Evolutionary conservation across 805 yeast species (phyloP).

Genomic region (Candida cerambycidarum): DNA sequence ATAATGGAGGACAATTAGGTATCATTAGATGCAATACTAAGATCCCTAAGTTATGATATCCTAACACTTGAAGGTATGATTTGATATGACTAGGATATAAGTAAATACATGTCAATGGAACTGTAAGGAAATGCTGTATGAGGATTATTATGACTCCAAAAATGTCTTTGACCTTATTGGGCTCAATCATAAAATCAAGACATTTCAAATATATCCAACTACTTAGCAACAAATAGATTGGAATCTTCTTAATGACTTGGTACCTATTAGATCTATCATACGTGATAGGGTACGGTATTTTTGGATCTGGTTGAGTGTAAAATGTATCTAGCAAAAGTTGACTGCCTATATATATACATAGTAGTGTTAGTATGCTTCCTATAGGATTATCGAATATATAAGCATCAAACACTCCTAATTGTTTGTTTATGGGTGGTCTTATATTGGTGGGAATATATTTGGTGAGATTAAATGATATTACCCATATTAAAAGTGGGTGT

Average conservation of each 20-base stretch:
- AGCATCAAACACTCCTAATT: conserved; percentile 45
- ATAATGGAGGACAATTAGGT: conserved; percentile 80
- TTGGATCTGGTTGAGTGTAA: not conserved
- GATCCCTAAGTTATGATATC: conserved; percentile 59
- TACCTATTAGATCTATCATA: not conserved
- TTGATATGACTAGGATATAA: conserved; percentile 64
- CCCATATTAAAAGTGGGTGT: conserved; percentile 14
- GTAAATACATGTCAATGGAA: conserved; percentile 61
- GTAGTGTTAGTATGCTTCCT: conserved; percentile 13
- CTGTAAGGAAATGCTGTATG: conserved; percentile 54
- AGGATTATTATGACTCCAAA: conserved; percentile 58
- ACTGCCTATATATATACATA: conserved; percentile 21
- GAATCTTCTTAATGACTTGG: conserved; percentile 11
- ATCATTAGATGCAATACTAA: conserved; percentile 58
- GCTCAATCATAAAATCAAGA: conserved; percentile 41
- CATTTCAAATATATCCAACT: conserved; percentile 53
- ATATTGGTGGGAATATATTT: conserved; percentile 32
- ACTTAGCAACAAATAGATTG: conserved; percentile 40
- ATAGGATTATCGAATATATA: conserved; percentile 30
- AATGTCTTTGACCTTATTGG: conserved; percentile 48
- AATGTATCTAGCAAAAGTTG: conserved; percentile 11
- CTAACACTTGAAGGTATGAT: conserved; percentile 54
- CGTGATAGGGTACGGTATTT: conserved; percentile 2
- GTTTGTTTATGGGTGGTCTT: conserved; percentile 53
- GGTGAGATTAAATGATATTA: conserved; percentile 12